A percentile compares a stretch with the other conserved stretches of the same genome.
Conservation (phyloP, 1,284 basidiomycete species). For the Gomphus bonarii region DNA sequence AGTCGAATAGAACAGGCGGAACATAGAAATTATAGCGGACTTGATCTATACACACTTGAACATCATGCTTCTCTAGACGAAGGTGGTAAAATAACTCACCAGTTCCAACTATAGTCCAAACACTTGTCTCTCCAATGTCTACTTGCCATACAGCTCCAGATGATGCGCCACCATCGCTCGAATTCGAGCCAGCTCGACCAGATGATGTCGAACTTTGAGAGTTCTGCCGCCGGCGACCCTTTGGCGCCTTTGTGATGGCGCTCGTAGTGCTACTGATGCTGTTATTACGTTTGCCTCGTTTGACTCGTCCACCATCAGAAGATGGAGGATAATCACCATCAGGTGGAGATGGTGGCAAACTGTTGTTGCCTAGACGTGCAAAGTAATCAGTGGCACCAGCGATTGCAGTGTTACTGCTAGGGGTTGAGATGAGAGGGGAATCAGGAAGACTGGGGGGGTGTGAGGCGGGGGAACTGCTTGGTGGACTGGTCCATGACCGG, state of each 20-base stretch:
- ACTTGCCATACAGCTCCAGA: constrained; percentile 81
- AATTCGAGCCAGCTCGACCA: constrained; percentile 36
- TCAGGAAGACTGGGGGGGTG: constrained; percentile 55
- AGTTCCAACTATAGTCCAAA: constrained; percentile 90
- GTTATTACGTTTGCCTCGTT: constrained; percentile 51
- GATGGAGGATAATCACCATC: constrained; percentile 59
- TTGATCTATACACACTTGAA: constrained; percentile 43
- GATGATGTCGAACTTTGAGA: constrained; percentile 60
- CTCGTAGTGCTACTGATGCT: constrained; percentile 61
- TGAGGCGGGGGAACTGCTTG: constrained; percentile 30
- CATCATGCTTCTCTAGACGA: neutral
- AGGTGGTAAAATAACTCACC: constrained; percentile 32
- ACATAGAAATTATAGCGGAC: constrained; percentile 88
- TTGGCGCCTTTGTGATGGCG: constrained; percentile 47
- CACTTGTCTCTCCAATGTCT: constrained; percentile 81
- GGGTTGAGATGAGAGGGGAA: constrained; percentile 58
- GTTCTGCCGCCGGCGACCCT: constrained; percentile 59
- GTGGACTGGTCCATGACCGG: constrained; percentile 52
- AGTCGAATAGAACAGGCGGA: constrained; percentile 74
- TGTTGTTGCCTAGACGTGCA: constrained; percentile 28
- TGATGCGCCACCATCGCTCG: constrained; percentile 50
- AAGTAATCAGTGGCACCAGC: constrained; percentile 50
- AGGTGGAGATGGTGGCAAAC: constrained; percentile 49
- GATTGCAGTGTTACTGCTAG: constrained; percentile 34
- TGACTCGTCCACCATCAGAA: constrained; percentile 73